Evolutionary conservation across 208 protist species (phyloP).

Genomic region (Trypanosoma conorhini): DNA sequence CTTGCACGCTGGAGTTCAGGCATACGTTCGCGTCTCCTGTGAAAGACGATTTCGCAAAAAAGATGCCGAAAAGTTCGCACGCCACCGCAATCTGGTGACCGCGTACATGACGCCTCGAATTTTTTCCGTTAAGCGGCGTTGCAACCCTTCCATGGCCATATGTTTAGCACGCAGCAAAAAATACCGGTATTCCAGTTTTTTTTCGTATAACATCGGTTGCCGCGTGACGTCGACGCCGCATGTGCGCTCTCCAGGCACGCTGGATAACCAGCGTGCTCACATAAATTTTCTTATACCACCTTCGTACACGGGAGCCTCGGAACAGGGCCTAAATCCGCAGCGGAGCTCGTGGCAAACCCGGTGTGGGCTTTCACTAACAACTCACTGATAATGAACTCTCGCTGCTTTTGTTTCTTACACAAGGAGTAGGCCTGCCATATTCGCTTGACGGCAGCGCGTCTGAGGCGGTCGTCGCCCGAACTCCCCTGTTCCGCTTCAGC

Average conservation of each 20-base stretch:
- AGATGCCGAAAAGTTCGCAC: conserved; percentile 76
- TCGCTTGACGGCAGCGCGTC: background rate
- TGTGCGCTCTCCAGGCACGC: conserved; percentile 18
- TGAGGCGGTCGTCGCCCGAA: background rate
- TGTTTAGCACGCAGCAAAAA: background rate
- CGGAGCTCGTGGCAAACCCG: background rate
- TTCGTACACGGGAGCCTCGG: background rate
- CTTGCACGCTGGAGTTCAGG: conserved; percentile 9
- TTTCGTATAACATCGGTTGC: conserved; percentile 11
- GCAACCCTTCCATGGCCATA: background rate
- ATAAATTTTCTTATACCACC: background rate
- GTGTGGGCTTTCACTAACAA: background rate
- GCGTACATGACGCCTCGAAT: conserved; percentile 32
- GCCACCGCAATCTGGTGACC: conserved; percentile 68
- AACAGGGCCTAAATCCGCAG: conserved; percentile 5
- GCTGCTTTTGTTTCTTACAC: background rate
- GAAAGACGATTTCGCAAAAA: conserved; percentile 63
- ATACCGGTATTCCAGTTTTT: conserved; percentile 4
- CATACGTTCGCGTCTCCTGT: conserved; percentile 20
- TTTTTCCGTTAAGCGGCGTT: background rate
- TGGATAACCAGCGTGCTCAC: background rate
- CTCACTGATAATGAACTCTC: background rate
- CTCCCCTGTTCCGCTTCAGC: no score
- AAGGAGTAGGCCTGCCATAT: conserved; percentile 7
- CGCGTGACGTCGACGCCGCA: conserved; percentile 12